These are phyloP conservation scores for Saccharomycopsis babjevae DNA, from an alignment of 805 yeast species.

Conservation along the genomic window DNA sequence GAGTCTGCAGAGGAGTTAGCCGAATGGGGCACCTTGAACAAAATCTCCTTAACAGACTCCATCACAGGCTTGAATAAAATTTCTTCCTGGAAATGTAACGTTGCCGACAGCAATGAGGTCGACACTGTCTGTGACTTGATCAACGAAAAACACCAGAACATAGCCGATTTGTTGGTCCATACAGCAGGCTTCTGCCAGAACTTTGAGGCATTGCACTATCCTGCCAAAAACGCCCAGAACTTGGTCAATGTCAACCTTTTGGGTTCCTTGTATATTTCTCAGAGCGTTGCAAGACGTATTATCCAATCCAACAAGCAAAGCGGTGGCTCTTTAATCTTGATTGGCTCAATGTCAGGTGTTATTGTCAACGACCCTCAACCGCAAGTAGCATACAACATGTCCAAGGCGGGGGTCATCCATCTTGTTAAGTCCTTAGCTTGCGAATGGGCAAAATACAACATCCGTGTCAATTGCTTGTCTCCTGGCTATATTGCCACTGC, in stretches of 20 bases:
- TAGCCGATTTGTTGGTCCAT: conserved; percentile 48
- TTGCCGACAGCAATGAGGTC: conserved; percentile 46
- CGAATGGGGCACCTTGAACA: conserved; percentile 36
- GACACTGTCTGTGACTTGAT: conserved; percentile 40
- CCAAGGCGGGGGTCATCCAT: conserved; percentile 64
- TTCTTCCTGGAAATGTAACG: conserved; percentile 51
- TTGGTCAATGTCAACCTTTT: conserved; percentile 55
- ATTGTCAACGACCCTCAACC: conserved; percentile 69
- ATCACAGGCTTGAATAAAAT: conserved; percentile 26
- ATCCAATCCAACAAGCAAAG: conserved; percentile 39
- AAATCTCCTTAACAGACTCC: conserved; percentile 24
- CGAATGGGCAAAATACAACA: conserved; percentile 59
- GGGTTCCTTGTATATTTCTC: conserved; percentile 58
- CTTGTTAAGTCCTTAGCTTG: conserved; percentile 58
- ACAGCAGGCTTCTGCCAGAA: conserved; percentile 62
- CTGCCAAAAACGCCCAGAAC: conserved; percentile 51
- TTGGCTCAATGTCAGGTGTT: conserved; percentile 64
- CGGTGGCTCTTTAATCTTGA: conserved; percentile 45
- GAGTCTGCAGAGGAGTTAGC: conserved; percentile 37
- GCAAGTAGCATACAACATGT: conserved; percentile 60
- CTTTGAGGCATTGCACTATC: conserved; percentile 60
- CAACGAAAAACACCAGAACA: conserved; percentile 42
- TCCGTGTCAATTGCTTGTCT: conserved; percentile 52
- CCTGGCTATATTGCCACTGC: conserved; percentile 69
- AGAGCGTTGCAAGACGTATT: conserved; percentile 58